Base-by-base conservation (phyloP, 2,329 filamentous ascomycete genomes). In the Clarireedia homoeocarpa region DNA sequence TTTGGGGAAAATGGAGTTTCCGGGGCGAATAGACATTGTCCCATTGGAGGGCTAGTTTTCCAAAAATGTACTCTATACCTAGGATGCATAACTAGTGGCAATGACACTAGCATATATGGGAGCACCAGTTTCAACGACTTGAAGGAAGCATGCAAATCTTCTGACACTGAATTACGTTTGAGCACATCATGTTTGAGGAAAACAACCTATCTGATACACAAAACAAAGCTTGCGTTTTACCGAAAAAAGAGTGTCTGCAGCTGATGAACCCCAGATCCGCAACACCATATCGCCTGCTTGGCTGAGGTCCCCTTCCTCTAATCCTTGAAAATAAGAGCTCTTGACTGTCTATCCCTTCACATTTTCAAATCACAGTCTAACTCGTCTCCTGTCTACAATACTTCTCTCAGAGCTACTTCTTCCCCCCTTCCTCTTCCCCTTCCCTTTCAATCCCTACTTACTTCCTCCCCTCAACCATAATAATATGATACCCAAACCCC, bases 401-500 rank as follows among this genome's bases (percentile, higher is more conserved):
- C 5, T 5, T 20, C 20, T 44, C 10, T 9, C n/a, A 12, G 3
- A 14, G 6, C 23, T 20, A 10, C 23, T 26, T 24, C 20, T 10
- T 24, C 23, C 24, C 10, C 44, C 44, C 20, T 52, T 57, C 38
- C 44, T 24, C 30, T 6, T 44, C 6, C 2, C 20, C 17, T 30
- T 20, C 5, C 12, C n/a, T 26, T 26, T 24, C 10, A 42, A 26
- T 27, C 34, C 40, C 40, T n/a, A 6, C 46, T 63, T 53, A 70
- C 56, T 70, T 70, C 39, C 68, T 63, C 15, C 67, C 68, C 38
- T 70, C 68, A 9, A 91, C 87, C 83, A 91, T 89, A 62, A 91
- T 82, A 61, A 91, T 83, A 70, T 91, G 88, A 74, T 91, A 91
- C 0, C 88, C 88, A 71, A 88, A 85, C 1, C 75, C 77, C 1